phyloP scores from a whole-genome alignment of 2,329 filamentous ascomycete species.

The Diaporthe ilicicola region DNA sequence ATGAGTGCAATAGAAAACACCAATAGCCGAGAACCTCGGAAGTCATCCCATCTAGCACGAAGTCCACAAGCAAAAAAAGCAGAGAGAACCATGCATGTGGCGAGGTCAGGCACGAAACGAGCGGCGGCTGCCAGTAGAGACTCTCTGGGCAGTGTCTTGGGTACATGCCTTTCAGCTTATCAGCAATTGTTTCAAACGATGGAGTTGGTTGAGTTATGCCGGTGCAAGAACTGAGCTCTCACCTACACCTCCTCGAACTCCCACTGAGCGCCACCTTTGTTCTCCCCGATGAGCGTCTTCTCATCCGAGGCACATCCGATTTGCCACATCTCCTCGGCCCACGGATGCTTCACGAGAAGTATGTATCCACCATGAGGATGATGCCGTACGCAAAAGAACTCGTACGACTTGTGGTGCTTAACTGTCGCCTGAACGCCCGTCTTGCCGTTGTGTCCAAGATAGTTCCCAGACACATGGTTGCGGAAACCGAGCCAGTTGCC shows the following conservation, averaged over 20 bases:
- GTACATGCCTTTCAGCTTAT: background rate
- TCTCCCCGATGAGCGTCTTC: background rate
- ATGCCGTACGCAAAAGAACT: background rate
- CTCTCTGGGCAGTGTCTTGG: too few species aligned
- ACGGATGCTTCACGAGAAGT: background rate
- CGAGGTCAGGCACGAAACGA: too few species aligned
- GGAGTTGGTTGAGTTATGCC: too few species aligned
- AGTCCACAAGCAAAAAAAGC: too few species aligned
- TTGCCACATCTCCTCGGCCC: background rate
- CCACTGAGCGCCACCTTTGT: background rate
- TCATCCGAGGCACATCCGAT: background rate
- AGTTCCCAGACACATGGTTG: background rate
- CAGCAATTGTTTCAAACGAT: background rate
- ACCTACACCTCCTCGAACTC: background rate
- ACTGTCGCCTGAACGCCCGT: fast-evolving
- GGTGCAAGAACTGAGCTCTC: background rate
- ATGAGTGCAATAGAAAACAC: too few species aligned
- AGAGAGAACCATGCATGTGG: too few species aligned
- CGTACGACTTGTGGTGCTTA: background rate
- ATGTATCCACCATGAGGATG: background rate
- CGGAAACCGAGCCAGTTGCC: conserved; percentile 22
- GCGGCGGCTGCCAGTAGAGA: too few species aligned
- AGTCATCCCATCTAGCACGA: too few species aligned
- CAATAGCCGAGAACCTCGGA: too few species aligned
- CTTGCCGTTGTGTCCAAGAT: background rate